Conservation (phyloP, 129 eudicot species). For the Flaveria brownii region DNA sequence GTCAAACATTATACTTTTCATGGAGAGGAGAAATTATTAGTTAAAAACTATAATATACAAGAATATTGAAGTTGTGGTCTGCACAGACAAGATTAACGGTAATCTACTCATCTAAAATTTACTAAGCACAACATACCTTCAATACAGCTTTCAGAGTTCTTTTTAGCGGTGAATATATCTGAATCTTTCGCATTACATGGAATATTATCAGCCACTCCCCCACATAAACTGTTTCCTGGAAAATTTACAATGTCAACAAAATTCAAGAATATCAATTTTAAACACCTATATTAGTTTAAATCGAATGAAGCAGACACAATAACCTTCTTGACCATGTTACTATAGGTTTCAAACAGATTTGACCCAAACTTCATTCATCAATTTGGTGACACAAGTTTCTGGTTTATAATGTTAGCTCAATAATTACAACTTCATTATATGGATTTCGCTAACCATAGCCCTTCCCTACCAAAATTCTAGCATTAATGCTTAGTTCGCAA, state of each 20-base stretch:
- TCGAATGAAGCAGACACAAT: not conserved
- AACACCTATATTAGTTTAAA: constrained; percentile 6
- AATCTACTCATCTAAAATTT: constrained; percentile 21
- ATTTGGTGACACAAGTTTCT: not conserved
- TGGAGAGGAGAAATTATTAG: constrained; percentile 3
- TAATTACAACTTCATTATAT: not conserved
- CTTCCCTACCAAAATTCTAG: not conserved
- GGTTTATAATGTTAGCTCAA: constrained; percentile 8
- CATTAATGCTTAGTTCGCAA: not conserved
- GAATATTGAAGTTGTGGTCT: not conserved
- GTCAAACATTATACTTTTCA: not conserved
- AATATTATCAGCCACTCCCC: constrained; percentile 30
- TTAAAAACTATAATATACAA: not conserved
- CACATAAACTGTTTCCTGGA: constrained; percentile 23
- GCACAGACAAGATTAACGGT: not conserved
- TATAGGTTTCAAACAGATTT: not conserved
- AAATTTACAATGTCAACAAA: constrained; percentile 27
- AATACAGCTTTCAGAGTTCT: constrained; percentile 37
- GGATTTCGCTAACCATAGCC: not conserved
- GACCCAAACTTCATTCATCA: not conserved
- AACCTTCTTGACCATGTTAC: not conserved
- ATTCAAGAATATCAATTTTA: constrained; percentile 21
- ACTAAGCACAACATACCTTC: constrained; percentile 45
- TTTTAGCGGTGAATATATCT: constrained; percentile 32
- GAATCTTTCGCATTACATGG: constrained; percentile 25